Evolutionary conservation across 164 flowering plant species (phyloP), one percentile per base, ranked within the genome.

Genomic region (Aristolochia fimbriata): DNA sequence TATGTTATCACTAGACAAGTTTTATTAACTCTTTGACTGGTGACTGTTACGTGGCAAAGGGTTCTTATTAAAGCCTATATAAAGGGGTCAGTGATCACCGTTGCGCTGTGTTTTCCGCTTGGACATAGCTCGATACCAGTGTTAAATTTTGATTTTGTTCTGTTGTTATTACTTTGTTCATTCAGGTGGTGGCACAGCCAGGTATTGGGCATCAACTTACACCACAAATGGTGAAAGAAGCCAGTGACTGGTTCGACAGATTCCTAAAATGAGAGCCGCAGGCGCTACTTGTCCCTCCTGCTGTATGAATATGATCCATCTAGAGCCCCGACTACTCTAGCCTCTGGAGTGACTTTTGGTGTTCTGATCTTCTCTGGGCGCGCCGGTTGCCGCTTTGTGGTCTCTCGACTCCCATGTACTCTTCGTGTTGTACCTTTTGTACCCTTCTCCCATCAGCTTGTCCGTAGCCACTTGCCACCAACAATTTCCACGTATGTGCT

Each of bases 131-230:
- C 19, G 16, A 37, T 52, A 2, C 16, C 19, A 3, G 11, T 31
- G 14, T 15, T 30, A 16, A 16, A 15, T 5, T 6, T 19, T 21
- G 20, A 2, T 15, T 17, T 15, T n/a, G n/a, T n/a, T 16, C 30
- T 20, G 27, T 37, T 11, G 6, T 8, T 47, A 14, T 52, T 30
- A 50, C 47, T 11, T 21, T 31, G 25, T 23, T 51, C 1, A 51
- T 41, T 51, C 88, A 92, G 96, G 45, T 89, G 17, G 63, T 81
- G 23, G 87, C 90, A 17, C 64, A 89, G 71, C 82, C 86, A 51
- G 94, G 94, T 49, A 82, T 89, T 20, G 91, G 83, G 15, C 98
- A 92, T 64, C 72, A 81, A 63, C 83, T 92, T 91, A 92, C 98
- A 6, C 6, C 77, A 10, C 51, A 48, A 20, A 89, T 89, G 96